These are phyloP conservation scores for Neonectria faginata DNA, from an alignment of 2,329 filamentous ascomycete genomes.

Conservation along the genomic window DNA sequence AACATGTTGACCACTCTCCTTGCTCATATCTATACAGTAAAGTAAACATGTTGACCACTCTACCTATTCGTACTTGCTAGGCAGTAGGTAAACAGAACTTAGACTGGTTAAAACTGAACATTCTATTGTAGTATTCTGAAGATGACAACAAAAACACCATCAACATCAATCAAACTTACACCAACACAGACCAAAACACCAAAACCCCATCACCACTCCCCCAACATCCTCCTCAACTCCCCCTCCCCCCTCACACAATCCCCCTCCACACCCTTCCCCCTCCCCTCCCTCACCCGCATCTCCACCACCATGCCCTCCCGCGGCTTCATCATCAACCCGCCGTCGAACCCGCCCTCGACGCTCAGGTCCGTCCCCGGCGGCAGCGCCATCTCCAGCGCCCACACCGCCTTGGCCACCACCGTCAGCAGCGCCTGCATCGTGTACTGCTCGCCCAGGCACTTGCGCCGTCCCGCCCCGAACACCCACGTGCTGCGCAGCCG, in stretches of 20 bases:
- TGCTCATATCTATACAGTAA: too few species aligned
- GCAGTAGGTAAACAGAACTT: too few species aligned
- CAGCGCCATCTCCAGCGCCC: constrained; percentile 58
- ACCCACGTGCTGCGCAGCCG: constrained; percentile 49
- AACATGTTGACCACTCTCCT: too few species aligned
- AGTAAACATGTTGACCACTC: too few species aligned
- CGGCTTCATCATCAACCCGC: constrained; percentile 37
- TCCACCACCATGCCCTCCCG: constrained; percentile 25
- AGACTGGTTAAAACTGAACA: too few species aligned
- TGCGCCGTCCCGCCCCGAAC: constrained; percentile 61
- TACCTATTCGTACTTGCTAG: too few species aligned
- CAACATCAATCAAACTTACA: background rate
- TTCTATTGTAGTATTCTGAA: background rate
- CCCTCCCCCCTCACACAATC: constrained; percentile 28
- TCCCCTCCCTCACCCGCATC: constrained; percentile 22
- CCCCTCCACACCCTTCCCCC: constrained; percentile 5
- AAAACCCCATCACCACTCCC: background rate
- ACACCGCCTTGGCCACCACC: constrained; percentile 57
- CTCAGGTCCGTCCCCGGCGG: constrained; percentile 40
- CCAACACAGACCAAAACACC: background rate
- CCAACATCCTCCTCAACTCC: constrained; percentile 23
- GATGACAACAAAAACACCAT: background rate
- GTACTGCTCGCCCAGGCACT: constrained; percentile 62
- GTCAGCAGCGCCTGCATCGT: constrained; percentile 58
- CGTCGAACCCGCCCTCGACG: constrained; percentile 42